phyloP scores from a whole-genome alignment of 768 basidiomycete genomes.

The Boletellus emodensis region DNA sequence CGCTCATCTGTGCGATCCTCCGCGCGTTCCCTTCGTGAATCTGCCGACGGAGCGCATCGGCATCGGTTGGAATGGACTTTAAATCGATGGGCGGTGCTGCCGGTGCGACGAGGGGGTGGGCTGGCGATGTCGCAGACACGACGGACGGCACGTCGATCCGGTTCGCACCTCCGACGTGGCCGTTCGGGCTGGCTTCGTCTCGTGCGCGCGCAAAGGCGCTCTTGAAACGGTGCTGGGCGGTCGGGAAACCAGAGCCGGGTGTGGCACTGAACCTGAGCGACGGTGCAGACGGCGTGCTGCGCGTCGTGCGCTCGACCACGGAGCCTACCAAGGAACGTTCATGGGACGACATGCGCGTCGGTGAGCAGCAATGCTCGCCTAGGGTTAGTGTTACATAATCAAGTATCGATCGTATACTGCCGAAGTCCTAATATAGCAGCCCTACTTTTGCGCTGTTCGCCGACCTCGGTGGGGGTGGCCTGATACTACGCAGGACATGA shows the following conservation, averaged over 20 bases:
- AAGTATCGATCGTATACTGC: too few species aligned
- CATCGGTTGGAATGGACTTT: conserved; percentile 20
- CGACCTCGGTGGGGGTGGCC: too few species aligned
- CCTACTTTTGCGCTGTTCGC: too few species aligned
- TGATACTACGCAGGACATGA: too few species aligned
- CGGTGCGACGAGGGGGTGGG: conserved; percentile 21
- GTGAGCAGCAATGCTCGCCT: not conserved
- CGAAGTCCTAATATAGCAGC: too few species aligned
- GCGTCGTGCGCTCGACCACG: conserved; percentile 40
- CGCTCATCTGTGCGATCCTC: conserved; percentile 62
- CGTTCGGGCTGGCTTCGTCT: conserved; percentile 29
- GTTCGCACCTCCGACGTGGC: conserved; percentile 18
- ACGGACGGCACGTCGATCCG: conserved; percentile 20
- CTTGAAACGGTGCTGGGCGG: conserved; percentile 57
- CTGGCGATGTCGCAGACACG: conserved; percentile 21
- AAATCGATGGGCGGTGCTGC: not conserved
- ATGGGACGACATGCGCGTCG: conserved; percentile 19
- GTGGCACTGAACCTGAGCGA: conserved; percentile 18
- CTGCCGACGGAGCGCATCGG: conserved; percentile 45
- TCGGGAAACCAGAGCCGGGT: conserved; percentile 53
- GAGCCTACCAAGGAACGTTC: conserved; percentile 39
- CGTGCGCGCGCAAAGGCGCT: conserved; percentile 56
- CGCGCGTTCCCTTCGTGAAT: conserved; percentile 65
- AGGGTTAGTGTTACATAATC: conserved; percentile 13
- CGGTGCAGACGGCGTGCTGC: conserved; percentile 20